These are phyloP conservation scores for Verticillium albo-atrum DNA, from an alignment of 2,329 filamentous ascomycete species.

Conservation along the genomic window DNA sequence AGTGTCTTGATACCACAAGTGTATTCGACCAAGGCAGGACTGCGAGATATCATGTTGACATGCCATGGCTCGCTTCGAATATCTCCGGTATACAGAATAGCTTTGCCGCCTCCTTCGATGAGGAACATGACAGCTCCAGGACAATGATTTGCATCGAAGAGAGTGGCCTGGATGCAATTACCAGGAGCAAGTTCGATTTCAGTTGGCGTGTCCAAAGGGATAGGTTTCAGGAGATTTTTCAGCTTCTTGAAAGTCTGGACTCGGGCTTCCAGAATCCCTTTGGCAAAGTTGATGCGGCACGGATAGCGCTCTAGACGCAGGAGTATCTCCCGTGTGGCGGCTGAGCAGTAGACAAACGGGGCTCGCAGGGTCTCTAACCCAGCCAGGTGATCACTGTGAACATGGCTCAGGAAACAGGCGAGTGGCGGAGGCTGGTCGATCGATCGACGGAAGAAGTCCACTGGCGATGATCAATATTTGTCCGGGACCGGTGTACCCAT, in stretches of 20 bases:
- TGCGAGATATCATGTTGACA: slow-evolving; percentile 67
- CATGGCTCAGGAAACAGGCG: slow-evolving; percentile 86
- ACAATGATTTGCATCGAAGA: slow-evolving; percentile 91
- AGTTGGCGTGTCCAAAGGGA: slow-evolving; percentile 79
- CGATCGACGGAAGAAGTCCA: slow-evolving; percentile 74
- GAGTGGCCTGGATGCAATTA: slow-evolving; percentile 69
- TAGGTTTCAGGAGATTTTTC: slow-evolving; percentile 68
- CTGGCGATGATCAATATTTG: slow-evolving; percentile 28
- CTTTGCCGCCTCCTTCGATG: slow-evolving; percentile 67
- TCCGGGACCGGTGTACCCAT: slow-evolving; percentile 6
- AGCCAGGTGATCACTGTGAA: slow-evolving; percentile 83
- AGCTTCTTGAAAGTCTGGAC: slow-evolving; percentile 75
- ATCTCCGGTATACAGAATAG: slow-evolving; percentile 85
- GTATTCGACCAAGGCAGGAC: slow-evolving; percentile 73
- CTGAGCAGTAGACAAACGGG: slow-evolving; percentile 87
- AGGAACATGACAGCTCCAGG: slow-evolving; percentile 89
- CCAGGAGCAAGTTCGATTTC: slow-evolving; percentile 68
- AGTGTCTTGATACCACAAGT: slow-evolving; percentile 60
- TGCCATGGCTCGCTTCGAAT: slow-evolving; percentile 85
- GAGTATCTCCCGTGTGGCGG: slow-evolving; percentile 75
- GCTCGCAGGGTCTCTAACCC: slow-evolving; percentile 73
- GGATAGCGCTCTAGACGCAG: slow-evolving; percentile 74
- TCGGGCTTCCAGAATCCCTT: slow-evolving; percentile 70
- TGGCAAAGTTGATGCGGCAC: slow-evolving; percentile 76
- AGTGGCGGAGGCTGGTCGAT: slow-evolving; percentile 56